Evolutionary conservation across 345 rosid species (phyloP), one percentile per base, ranked within the genome.

Genomic region (Citrus inodora): DNA sequence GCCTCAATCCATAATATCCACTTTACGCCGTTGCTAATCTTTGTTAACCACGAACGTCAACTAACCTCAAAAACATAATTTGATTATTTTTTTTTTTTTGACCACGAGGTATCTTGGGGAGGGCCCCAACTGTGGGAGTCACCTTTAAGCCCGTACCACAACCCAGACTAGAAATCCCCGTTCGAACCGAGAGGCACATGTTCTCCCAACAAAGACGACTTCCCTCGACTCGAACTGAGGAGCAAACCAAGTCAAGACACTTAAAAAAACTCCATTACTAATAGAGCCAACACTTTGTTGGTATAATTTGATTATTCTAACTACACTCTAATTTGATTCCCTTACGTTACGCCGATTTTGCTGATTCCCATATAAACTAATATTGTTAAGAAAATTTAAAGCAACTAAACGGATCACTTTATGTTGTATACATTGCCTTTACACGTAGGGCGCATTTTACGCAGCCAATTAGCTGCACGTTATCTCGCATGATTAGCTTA

Each of bases 361-460:
- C 76, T 22, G 78, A 83, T 76, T 77, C 80, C 56, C 32, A 1
- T 1, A 10, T 5, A 80, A 75, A 32, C 22, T 70, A 33, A 35
- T 73, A 48, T 60, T 27, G 24, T 7, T 68, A 32, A 17, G 2
- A 25, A 9, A 64, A 51, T 30, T 55, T 55, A 77, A 64, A 80
- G 77, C 69, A 32, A 53, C 19, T 53, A 53, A 65, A 56, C 37
- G 42, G 46, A 66, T 67, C 74, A 33, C 82, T 82, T 73, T 80
- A 72, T 67, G 30, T 25, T 9, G 71, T 46, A 66, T 64, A 59
- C 30, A 6, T n/a, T 0, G n/a, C 38, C 80, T 83, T 80, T 85
- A 80, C 84, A 78, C 80, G 80, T 68, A 75, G 66, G 21, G 51
- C 62, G 70, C 82, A 71, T 76, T 73, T 69, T 60, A 66, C 14